phyloP scores from a whole-genome alignment of 139 green algal genomes.

The Chlorella sp. region DNA sequence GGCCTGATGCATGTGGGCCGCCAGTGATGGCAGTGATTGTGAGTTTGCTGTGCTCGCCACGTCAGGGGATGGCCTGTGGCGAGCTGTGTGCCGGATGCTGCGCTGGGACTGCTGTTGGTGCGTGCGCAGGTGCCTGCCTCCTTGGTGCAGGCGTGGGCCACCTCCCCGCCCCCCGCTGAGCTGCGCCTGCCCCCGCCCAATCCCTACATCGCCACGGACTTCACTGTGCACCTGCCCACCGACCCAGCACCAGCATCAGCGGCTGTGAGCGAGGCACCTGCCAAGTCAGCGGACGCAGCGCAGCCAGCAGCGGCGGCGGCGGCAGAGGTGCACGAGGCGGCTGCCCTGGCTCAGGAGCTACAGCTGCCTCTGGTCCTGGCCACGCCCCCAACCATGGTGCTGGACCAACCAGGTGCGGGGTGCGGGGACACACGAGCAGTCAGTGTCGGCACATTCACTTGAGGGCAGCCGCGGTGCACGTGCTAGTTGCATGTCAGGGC shows the following conservation, averaged over 20 bases:
- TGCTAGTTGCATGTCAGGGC: too few relatives aligned
- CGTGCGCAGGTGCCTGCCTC: constrained; percentile 35
- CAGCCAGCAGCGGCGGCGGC: constrained; percentile 1
- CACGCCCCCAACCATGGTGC: constrained; percentile 48
- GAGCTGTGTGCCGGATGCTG: too few relatives aligned
- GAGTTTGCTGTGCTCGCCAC: too few relatives aligned
- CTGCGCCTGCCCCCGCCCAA: constrained; percentile 77
- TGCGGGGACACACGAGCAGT: too few relatives aligned
- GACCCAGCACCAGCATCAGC: too few relatives aligned
- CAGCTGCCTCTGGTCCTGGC: constrained; percentile 26
- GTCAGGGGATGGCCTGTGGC: too few relatives aligned
- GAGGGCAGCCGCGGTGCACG: too few relatives aligned
- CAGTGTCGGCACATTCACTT: too few relatives aligned
- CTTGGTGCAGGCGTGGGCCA: constrained; percentile 33
- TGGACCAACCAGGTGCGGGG: constrained; percentile 46
- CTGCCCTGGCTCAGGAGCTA: neutral
- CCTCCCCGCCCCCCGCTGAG: constrained; percentile 16
- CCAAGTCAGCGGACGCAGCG: neutral
- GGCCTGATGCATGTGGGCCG: too few relatives aligned
- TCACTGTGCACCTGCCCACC: constrained; percentile 39
- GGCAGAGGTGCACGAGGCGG: neutral
- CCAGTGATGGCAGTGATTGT: too few relatives aligned
- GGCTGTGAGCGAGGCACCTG: too few relatives aligned
- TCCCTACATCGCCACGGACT: constrained; percentile 78
- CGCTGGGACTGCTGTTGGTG: too few relatives aligned